Conservation (phyloP, 441 rosid species). For the Euphorbia celastroides region DNA sequence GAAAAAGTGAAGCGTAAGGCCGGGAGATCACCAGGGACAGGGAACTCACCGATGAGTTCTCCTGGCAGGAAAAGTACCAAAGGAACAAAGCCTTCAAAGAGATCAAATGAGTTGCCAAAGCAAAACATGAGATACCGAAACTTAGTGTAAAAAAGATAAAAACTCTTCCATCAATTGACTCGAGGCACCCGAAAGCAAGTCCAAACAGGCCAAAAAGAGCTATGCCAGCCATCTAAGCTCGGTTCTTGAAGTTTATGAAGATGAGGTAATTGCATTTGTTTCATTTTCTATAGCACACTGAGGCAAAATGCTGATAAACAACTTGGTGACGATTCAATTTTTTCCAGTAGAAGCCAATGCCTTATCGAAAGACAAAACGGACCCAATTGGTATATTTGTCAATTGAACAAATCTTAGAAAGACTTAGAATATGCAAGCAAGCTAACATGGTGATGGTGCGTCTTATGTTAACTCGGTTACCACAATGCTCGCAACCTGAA, state of each 20-base stretch:
- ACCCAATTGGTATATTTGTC: too few species aligned
- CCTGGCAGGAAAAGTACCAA: conserved; percentile 30
- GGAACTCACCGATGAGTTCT: conserved; percentile 27
- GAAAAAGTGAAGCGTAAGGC: conserved; percentile 46
- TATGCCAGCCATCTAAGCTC: conserved; percentile 22
- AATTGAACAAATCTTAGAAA: not conserved
- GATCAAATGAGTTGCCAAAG: conserved; percentile 42
- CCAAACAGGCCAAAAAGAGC: conserved; percentile 18
- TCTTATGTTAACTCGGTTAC: not conserved
- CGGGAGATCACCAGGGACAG: conserved; percentile 28
- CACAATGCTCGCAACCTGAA: not conserved
- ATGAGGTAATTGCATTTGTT: conserved; percentile 16
- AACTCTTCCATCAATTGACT: conserved; percentile 23
- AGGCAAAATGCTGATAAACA: too few species aligned
- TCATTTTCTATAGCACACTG: too few species aligned
- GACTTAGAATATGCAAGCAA: not conserved
- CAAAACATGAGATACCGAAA: conserved; percentile 40
- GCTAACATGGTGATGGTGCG: not conserved
- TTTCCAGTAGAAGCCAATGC: too few species aligned
- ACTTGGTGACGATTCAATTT: too few species aligned
- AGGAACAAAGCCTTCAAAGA: conserved; percentile 36
- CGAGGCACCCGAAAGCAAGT: conserved; percentile 10
- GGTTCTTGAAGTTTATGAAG: conserved; percentile 23
- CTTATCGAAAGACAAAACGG: too few species aligned
- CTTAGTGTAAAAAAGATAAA: conserved; percentile 33